phyloP scores from a whole-genome alignment of 2,329 filamentous ascomycete genomes.

The Claviceps quebecensis region DNA sequence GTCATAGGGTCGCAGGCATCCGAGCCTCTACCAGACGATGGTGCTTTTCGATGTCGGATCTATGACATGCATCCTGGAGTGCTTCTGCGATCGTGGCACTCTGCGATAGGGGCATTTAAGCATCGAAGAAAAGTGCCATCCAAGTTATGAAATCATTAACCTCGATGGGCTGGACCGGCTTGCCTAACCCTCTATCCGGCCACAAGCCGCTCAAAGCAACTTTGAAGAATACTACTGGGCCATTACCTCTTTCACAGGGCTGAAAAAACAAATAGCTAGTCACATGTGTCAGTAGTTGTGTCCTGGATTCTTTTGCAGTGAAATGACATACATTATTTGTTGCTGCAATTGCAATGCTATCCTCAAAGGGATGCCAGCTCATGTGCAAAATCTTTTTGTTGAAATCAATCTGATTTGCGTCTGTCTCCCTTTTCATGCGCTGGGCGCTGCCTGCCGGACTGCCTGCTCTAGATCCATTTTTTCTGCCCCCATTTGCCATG shows the following conservation, averaged over 20 bases:
- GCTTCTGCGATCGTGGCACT: background rate
- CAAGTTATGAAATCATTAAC: background rate
- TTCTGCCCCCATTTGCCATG: constrained; percentile 64
- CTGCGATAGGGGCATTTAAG: background rate
- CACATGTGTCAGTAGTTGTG: constrained; percentile 8
- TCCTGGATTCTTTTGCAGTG: background rate
- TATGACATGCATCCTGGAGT: constrained; percentile 1
- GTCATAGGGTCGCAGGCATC: background rate
- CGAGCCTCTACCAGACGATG: background rate
- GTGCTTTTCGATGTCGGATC: background rate
- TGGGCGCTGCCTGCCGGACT: constrained; percentile 70
- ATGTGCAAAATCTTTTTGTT: constrained; percentile 99
- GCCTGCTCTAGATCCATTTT: constrained; percentile 72
- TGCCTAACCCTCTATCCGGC: background rate
- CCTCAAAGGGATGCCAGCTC: constrained; percentile 99
- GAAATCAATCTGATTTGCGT: constrained; percentile 98
- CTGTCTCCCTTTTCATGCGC: constrained; percentile 96
- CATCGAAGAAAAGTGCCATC: background rate
- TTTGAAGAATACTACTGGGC: background rate
- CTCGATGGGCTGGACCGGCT: background rate
- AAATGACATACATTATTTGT: constrained; percentile 81
- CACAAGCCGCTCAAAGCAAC: background rate
- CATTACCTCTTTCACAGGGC: constrained; percentile 39
- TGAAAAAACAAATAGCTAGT: constrained; percentile 63
- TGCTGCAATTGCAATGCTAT: constrained; percentile 97